These are phyloP conservation scores for Trifolium repens DNA, from an alignment of 306 rosid genomes.

Conservation along the genomic window DNA sequence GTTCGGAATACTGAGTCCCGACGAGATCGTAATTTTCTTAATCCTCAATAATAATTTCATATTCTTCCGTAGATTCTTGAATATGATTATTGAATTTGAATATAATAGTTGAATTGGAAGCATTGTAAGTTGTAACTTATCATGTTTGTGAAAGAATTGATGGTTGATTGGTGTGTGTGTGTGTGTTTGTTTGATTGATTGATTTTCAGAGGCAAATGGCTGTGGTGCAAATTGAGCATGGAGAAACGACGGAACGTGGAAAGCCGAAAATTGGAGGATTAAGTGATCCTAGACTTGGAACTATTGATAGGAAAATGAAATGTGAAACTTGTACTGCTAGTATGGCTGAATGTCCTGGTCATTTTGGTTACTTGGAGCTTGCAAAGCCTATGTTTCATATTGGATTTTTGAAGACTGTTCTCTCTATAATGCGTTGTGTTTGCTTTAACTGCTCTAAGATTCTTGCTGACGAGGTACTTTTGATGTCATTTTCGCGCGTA, in stretches of 20 bases:
- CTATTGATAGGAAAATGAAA: conserved; percentile 90
- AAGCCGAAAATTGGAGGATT: conserved; percentile 89
- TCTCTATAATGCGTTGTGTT: conserved; percentile 82
- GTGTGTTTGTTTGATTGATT: background rate
- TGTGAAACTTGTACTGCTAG: conserved; percentile 94
- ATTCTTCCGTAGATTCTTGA: background rate
- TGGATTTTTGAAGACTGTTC: conserved; percentile 87
- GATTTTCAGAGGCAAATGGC: conserved; percentile 93
- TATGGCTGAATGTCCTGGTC: conserved; percentile 99
- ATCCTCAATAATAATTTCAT: background rate
- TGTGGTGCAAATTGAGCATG: conserved; percentile 88
- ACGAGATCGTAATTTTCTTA: conserved; percentile 76
- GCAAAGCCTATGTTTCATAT: conserved; percentile 99
- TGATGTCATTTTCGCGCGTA: background rate
- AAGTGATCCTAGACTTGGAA: conserved; percentile 93
- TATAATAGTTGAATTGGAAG: background rate
- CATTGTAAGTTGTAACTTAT: background rate
- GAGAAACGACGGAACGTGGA: conserved; percentile 91
- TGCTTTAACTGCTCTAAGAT: conserved; percentile 97
- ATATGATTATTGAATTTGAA: background rate
- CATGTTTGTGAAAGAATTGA: background rate
- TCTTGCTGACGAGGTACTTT: conserved; percentile 82
- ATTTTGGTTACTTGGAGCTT: conserved; percentile 94
- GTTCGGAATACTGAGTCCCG: conserved; percentile 93
- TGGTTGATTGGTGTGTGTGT: conserved; percentile 34